Conservation (phyloP, 805 yeast species). For the Myxozyma kluyveri region DNA sequence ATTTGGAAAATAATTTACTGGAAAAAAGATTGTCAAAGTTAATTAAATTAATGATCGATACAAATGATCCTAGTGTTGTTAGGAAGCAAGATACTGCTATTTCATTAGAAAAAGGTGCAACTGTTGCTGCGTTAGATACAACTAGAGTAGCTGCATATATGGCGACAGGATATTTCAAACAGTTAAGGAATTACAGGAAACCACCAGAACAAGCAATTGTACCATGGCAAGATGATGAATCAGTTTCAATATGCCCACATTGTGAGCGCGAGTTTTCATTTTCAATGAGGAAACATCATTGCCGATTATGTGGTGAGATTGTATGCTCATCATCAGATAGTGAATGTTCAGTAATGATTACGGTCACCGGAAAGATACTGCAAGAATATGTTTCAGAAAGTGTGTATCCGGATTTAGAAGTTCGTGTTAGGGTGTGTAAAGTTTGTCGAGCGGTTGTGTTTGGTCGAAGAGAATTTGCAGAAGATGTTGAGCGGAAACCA, state of each 20-base stretch:
- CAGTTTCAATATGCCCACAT: constrained; percentile 54
- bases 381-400: constrained; percentile 17
- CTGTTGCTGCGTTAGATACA: constrained; percentile 34
- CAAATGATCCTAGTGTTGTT: constrained; percentile 32
- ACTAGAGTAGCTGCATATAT: constrained; percentile 17
- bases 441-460: constrained; percentile 65
- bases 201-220: constrained; percentile 49
- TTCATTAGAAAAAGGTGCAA: constrained; percentile 28
- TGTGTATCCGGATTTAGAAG: constrained; percentile 21
- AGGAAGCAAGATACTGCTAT: constrained; percentile 28
- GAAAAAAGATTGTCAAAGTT: constrained; percentile 52
- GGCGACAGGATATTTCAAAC: constrained; percentile 28
- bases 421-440: constrained; percentile 59
- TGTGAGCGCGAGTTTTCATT: constrained; percentile 61
- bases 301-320: constrained; percentile 79
- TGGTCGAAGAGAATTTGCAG: constrained; percentile 49
- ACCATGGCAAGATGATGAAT: constrained; percentile 62
- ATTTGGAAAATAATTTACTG: constrained; percentile 54
- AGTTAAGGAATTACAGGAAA: constrained; percentile 36
- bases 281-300: constrained; percentile 76
- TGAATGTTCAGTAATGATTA: constrained; percentile 66
- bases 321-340: constrained; percentile 67
- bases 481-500: constrained; percentile 41
- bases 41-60: constrained; percentile 16
- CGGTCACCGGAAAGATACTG: constrained; percentile 21